These are phyloP conservation scores for Hordeum vulgare DNA, from an alignment of 176 grass and related monocot species.

Conservation along the genomic window MorexV3_pseudomolecules_assembly NC_058522.1:536258309-536258808, in stretches of 20 bases:
- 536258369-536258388: too few relatives aligned
- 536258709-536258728: slow-evolving; percentile 73
- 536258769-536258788: slow-evolving; percentile 69
- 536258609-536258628: slow-evolving; percentile 64
- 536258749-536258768: slow-evolving; percentile 63
- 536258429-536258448: slow-evolving; percentile 36
- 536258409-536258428: not conserved
- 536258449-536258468: slow-evolving; percentile 49
- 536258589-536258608: slow-evolving; percentile 47
- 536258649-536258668: slow-evolving; percentile 50
- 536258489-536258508: slow-evolving; percentile 16
- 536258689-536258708: slow-evolving; percentile 43
- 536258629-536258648: slow-evolving; percentile 58
- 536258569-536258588: slow-evolving; percentile 41
- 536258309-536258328: too few relatives aligned
- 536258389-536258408: too few relatives aligned
- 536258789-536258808: slow-evolving; percentile 74
- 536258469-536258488: slow-evolving; percentile 31
- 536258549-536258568: slow-evolving; percentile 50
- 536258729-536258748: slow-evolving; percentile 52
- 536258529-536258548: not conserved
- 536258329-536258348: too few relatives aligned
- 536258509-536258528: not conserved
- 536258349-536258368: too few relatives aligned
- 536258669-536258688: slow-evolving; percentile 29